Base-by-base conservation (phyloP, 257 asterid species). In the Coffea eugenioides region DNA sequence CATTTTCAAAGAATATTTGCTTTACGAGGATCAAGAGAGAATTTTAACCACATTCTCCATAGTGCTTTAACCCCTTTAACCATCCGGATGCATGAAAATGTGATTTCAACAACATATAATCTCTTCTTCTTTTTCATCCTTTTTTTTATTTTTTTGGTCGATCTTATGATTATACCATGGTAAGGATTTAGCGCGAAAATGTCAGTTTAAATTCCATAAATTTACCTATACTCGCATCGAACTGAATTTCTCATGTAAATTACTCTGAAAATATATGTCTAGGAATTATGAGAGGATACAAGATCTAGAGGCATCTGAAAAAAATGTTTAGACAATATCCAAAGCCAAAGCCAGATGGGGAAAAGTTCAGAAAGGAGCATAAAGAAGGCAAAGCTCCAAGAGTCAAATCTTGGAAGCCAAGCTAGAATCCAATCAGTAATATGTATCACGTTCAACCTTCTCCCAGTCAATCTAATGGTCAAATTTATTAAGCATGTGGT, bases 331-430 rank as follows among this genome's bases (percentile, higher is more conserved):
- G 34, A 72, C 11, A 74, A 39, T 23, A 43, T 25, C 8, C 31
- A 76, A 52, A 23, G 39, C 4, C 69, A 69, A 52, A 76, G 43
- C 16, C 76, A 25, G 52, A 41, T 39, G 11, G 13, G 25, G 27
- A 69, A 56, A 54, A 68, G 59, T 39, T 46, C 34, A 3, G 41
- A 54, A 67, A 69, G 59, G 39, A 34, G n/a, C 23, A 36, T 10
- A 20, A 66, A 76, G 64, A 46, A 43, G 14, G 49, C 64, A 25
- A 8, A 9, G 66, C 14, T 27, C 57, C 68, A 69, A 78, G 59
- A 69, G 81, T 78, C 81, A 78, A 78, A 69, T 54, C 81, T 69
- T 78, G 76, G 70, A 78, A 79, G 77, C 82, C 77, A 79, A 79
- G 82, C 69, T 56, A 79, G 82, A 79, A 79, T 78, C 61, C 27